Conservation (phyloP, 495 filamentous ascomycete genomes). For the Daldinia childiae region DNA sequence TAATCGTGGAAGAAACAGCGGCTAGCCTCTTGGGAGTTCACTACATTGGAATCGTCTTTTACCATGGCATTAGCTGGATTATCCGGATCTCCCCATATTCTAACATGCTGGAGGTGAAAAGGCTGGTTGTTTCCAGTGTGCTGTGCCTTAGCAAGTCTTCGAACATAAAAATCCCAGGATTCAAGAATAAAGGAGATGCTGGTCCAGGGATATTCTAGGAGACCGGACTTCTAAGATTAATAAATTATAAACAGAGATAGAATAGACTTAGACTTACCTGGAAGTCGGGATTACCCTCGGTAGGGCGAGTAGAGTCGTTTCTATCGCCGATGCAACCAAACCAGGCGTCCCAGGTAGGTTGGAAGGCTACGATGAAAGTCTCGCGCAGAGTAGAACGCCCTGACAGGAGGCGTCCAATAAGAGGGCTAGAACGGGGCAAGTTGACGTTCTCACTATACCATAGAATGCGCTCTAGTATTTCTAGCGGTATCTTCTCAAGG, state of each 20-base stretch:
- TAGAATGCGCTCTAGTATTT: constrained; percentile 56
- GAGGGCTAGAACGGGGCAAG: constrained; percentile 48
- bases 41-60: background rate
- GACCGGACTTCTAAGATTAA: constrained; percentile 41
- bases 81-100: constrained; percentile 31
- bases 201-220: constrained; percentile 48
- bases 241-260: background rate
- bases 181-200: constrained; percentile 43
- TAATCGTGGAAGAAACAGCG: constrained; percentile 33
- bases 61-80: background rate
- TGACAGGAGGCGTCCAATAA: constrained; percentile 50
- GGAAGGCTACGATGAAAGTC: constrained; percentile 48
- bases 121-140: background rate
- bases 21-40: constrained; percentile 17
- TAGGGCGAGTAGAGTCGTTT: constrained; percentile 1
- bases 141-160: constrained; percentile 6
- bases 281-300: constrained; percentile 43
- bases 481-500: constrained; percentile 52
- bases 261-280: constrained; percentile 42
- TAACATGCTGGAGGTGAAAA: constrained; percentile 1
- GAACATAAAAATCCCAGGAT: constrained; percentile 35
- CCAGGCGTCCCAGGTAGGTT: constrained; percentile 51
- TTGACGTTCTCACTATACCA: constrained; percentile 51
- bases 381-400: constrained; percentile 36
- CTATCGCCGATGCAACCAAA: constrained; percentile 33